Evolutionary conservation across 805 yeast genomes (phyloP).

Genomic region (Myxozyma nipponensis): DNA sequence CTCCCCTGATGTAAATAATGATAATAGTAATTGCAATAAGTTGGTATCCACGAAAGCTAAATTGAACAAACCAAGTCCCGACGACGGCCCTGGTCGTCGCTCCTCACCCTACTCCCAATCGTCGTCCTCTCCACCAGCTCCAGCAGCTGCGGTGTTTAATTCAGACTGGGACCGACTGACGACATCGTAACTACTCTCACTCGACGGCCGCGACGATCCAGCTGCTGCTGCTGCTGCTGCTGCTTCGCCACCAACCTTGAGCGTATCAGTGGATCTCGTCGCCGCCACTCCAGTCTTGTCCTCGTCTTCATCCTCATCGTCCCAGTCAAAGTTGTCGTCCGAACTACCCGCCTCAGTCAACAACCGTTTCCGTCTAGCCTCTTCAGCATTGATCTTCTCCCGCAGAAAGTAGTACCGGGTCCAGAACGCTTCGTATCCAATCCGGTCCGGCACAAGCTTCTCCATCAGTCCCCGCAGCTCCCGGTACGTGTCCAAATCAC

Average conservation of each 20-base stretch:
- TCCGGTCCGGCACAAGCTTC: conserved; percentile 60
- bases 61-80: too few species aligned
- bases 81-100: conserved; percentile 2
- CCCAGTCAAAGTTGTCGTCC: conserved; percentile 45
- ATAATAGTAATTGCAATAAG: too few species aligned
- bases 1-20: too few species aligned
- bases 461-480: conserved; percentile 56
- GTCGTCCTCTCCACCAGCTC: conserved; percentile 34
- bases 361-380: conserved; percentile 60
- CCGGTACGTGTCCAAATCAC: conserved; percentile 47
- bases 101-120: conserved; percentile 65
- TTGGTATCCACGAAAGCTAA: too few species aligned
- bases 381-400: conserved; percentile 54
- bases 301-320: conserved; percentile 43
- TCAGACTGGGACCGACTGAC: too few species aligned
- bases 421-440: conserved; percentile 70
- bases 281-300: conserved; percentile 33
- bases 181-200: conserved; percentile 43
- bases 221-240: conserved; percentile 14
- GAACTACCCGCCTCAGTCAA: conserved; percentile 42
- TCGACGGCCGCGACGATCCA: conserved; percentile 36
- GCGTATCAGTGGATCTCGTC: conserved; percentile 15
- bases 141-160: conserved; percentile 31
- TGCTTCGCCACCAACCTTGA: conserved; percentile 30
- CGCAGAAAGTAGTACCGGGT: conserved; percentile 57